Base-by-base conservation (phyloP, 192 early-diverging fungal species). In the Dimargaris xerosporica region DNA sequence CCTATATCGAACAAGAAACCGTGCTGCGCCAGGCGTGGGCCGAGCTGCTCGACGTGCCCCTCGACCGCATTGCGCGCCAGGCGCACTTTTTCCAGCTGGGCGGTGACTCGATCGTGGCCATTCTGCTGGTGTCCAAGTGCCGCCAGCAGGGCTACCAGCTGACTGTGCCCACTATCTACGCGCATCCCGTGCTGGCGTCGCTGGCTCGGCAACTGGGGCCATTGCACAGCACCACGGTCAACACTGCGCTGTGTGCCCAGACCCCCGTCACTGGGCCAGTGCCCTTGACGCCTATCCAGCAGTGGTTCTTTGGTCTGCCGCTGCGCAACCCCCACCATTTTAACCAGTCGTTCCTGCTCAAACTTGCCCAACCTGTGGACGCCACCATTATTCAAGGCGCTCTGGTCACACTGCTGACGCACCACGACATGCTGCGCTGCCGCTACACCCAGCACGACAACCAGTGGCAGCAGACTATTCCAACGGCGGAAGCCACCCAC, bases 241-340 rank as follows among this genome's bases (percentile, higher is more conserved):
- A 45, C 17, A 45, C 17, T 10, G 44, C 11, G 11, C 17, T 45
- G 17, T 10, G 23, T 29, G 16, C n/a, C 5, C 54, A 55, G 54
- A 26, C 28, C 21, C 54, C n/a, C 1, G 54, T 29, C 21, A 23
- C 16, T 1, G 54, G 54, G 15, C 15, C n/a, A 3, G 54, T 55
- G 28, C 54, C 54, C 54, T 26, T 55, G n/a, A 55, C 54, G 15
- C 54, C 54, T 17, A 55, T 55, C 28, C 54, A 55, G 21, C 54
- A 55, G 13, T 55, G 54, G 54, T 55, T 55, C 28, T 55, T 29
- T 26, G 28, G 28, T 26, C 29, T 55, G 16, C 54, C 21, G 1
- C 28, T 55, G 16, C 13, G 1, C 17, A 55, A 21, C 15, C 23
- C 29, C 28, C n/a, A 29, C 54, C 54, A 29, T 29, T 55, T 55